These are phyloP conservation scores for Angophora floribunda DNA, from an alignment of 345 rosid species.

Conservation along the genomic window DNA sequence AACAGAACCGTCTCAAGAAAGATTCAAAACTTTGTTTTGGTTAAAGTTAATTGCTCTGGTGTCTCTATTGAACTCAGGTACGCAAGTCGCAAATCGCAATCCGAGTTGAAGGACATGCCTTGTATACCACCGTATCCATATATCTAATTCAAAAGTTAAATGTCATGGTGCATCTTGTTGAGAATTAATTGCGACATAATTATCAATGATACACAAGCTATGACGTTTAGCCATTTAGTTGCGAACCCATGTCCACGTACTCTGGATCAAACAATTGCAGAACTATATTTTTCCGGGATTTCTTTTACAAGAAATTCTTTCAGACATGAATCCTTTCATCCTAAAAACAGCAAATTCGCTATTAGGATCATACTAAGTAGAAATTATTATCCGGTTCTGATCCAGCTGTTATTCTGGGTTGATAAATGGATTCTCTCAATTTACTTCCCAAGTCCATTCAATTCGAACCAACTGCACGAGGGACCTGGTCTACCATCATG, in stretches of 20 bases:
- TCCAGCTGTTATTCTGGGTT: not conserved
- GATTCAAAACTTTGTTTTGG: not conserved
- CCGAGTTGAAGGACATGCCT: not conserved
- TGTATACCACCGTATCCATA: not conserved
- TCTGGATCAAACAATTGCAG: not conserved
- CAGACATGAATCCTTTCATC: not conserved
- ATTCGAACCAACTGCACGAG: not conserved
- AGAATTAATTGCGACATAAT: not conserved
- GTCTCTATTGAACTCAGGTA: not conserved
- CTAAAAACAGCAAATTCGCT: not conserved
- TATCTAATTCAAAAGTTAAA: not conserved
- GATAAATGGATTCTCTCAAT: not conserved
- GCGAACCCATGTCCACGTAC: not conserved
- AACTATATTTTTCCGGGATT: not conserved
- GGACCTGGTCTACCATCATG: not conserved
- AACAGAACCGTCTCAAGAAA: not conserved
- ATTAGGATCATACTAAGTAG: not conserved
- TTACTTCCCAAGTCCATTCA: not conserved
- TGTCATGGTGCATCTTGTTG: not conserved
- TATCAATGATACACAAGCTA: not conserved
- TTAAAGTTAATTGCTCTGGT: not conserved
- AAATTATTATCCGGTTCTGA: not conserved
- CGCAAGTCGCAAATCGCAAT: not conserved
- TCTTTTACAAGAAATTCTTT: not conserved
- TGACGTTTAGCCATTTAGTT: not conserved